Base-by-base conservation (phyloP, 2,329 filamentous ascomycete genomes). In the Sarocladiaceae sp. region DNA sequence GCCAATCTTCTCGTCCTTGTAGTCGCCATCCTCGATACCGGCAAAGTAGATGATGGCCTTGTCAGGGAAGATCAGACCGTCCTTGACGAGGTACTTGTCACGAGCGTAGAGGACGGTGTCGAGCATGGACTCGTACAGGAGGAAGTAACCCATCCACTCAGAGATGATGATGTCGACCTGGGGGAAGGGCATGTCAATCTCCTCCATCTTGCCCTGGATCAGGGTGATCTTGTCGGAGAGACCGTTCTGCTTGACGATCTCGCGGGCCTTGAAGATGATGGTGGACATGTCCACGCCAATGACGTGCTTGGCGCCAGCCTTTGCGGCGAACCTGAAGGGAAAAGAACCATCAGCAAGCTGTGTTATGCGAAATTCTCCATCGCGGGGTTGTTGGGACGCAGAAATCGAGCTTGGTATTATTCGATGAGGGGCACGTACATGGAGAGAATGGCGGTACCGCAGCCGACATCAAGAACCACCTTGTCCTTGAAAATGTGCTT, bases 61-160 rank as follows among this genome's bases (percentile, higher is more conserved):
- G 76, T 99, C 94, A 18, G 94, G 94, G 82, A 97, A 97, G 73
- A 99, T 97, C 63, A 97, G 78, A 58, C 93, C 93, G 60, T 88
- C 88, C 68, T 88, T 86, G 57, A 76, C 78, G 55, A 99, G 84
- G 72, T 96, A 99, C 69, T 80, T 87, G 79, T 99, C 94, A 62
- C 94, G 86, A 23, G 94, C 94, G 68, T 97, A 97, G 54, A 99
- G 82, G 49, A 99, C 94, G 28, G 94, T 99, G 76, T 99, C 94
- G 66, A 99, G 74, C 94, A 99, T 99, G 82, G 83, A 89, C 83
- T 99, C 94, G 74, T 99, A 99, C 56, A 99, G 84, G 51, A 99
- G 77, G 78, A 97, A 97, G 77, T 99, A 99, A 29, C 94, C 94
- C 94, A 99, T 99, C 94, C 94, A 99, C 78, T 99, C 94, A 2